phyloP scores from a whole-genome alignment of 192 early-diverging fungal species.

The Coemansia guatemalensis region DNA sequence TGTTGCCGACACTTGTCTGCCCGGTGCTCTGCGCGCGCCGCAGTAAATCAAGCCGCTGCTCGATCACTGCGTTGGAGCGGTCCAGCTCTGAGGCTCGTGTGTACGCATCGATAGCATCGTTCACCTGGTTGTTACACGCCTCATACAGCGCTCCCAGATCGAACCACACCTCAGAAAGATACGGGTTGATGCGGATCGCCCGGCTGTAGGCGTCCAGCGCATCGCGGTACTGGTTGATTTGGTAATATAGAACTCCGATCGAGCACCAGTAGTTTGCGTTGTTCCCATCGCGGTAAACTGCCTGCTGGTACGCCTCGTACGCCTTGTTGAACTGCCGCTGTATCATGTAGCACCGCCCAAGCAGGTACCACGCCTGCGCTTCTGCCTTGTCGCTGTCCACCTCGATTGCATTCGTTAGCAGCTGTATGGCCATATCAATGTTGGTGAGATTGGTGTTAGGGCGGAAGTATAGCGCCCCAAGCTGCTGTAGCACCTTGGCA shows the following conservation, averaged over 20 bases:
- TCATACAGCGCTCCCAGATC: slow-evolving; percentile 97
- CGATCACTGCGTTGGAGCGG: slow-evolving; percentile 82
- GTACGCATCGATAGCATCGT: slow-evolving; percentile 97
- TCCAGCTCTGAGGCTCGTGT: slow-evolving; percentile 90
- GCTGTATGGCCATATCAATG: slow-evolving; percentile 79
- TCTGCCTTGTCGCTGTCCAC: slow-evolving; percentile 78
- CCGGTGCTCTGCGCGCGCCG: slow-evolving; percentile 51
- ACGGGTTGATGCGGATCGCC: slow-evolving; percentile 90
- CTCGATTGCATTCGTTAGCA: slow-evolving; percentile 82
- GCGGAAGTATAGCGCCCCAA: slow-evolving; percentile 96
- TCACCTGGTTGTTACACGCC: slow-evolving; percentile 95
- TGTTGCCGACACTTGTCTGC: slow-evolving; percentile 26
- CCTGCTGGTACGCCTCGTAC: slow-evolving; percentile 97
- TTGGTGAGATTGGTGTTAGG: slow-evolving; percentile 79
- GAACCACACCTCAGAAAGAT: slow-evolving; percentile 97
- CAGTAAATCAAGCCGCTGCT: slow-evolving; percentile 65
- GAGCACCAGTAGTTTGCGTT: slow-evolving; percentile 99
- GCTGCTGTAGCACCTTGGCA: slow-evolving; percentile 93
- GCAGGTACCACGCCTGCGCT: slow-evolving; percentile 91
- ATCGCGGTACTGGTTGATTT: slow-evolving; percentile 92
- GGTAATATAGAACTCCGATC: slow-evolving; percentile 97
- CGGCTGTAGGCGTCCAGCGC: slow-evolving; percentile 96
- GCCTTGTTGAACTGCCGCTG: slow-evolving; percentile 93
- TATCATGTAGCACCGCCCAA: slow-evolving; percentile 96
- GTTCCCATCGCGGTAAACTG: slow-evolving; percentile 87